Evolutionary conservation across 1,284 basidiomycete species (phyloP).

Genomic region (Waitea zeae): DNA sequence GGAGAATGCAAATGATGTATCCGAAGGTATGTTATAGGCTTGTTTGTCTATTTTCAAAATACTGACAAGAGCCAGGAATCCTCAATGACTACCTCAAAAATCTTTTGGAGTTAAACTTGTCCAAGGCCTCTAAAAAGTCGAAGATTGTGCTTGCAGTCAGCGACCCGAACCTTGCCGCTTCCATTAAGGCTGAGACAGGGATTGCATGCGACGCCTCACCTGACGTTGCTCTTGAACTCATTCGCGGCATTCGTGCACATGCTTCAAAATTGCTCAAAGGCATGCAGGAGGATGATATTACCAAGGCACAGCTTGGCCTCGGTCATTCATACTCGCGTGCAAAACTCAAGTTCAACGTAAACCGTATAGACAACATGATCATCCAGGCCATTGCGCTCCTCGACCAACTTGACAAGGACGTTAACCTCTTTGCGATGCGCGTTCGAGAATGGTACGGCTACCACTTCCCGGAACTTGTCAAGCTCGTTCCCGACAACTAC

Average conservation of each 20-base stretch:
- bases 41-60: not conserved
- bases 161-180: slow-evolving; percentile 64
- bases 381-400: slow-evolving; percentile 98
- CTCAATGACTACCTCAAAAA: slow-evolving; percentile 79
- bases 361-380: slow-evolving; percentile 99
- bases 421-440: slow-evolving; percentile 98
- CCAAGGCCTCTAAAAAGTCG: slow-evolving; percentile 70
- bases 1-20: slow-evolving; percentile 93
- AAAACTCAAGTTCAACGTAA: slow-evolving; percentile 99
- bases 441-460: slow-evolving; percentile 99
- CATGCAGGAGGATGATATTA: slow-evolving; percentile 79
- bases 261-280: slow-evolving; percentile 84
- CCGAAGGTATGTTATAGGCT: slow-evolving; percentile 54
- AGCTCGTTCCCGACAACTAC: slow-evolving; percentile 89
- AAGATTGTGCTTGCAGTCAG: slow-evolving; percentile 71
- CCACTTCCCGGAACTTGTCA: slow-evolving; percentile 97
- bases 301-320: slow-evolving; percentile 88
- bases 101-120: slow-evolving; percentile 80
- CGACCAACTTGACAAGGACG: slow-evolving; percentile 99
- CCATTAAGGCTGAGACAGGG: slow-evolving; percentile 65
- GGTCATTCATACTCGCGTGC: slow-evolving; percentile 97
- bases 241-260: slow-evolving; percentile 89
- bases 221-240: slow-evolving; percentile 61
- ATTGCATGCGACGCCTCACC: slow-evolving; percentile 86
- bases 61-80: slow-evolving; percentile 32